These are phyloP conservation scores for Ammopiptanthus mongolicus DNA, from an alignment of 306 rosid genomes.

Conservation along the genomic window DNA sequence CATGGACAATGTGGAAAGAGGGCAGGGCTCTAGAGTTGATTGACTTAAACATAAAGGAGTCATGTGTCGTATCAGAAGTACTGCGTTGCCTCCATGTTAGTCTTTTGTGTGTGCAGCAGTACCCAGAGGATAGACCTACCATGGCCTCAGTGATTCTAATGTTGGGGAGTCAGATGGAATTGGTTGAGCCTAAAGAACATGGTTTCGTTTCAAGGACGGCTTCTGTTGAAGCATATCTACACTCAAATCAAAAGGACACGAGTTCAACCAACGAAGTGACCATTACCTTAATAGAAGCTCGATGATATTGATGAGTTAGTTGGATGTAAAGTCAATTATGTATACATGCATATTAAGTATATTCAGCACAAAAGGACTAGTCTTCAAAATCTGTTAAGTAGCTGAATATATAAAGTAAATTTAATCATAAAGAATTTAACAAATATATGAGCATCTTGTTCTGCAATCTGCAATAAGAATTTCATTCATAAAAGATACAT, in stretches of 20 bases:
- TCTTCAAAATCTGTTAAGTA: no score
- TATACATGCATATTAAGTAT: no score
- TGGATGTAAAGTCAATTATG: no score
- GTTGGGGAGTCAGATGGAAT: slow-evolving; percentile 23
- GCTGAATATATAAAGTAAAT: no score
- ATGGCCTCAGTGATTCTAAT: slow-evolving; percentile 26
- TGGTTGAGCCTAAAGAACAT: slow-evolving; percentile 40
- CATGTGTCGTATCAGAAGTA: not conserved
- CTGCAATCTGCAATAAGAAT: no score
- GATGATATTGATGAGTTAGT: not conserved
- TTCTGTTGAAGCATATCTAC: not conserved
- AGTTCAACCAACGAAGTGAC: slow-evolving; percentile 6
- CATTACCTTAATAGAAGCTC: not conserved
- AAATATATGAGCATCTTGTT: no score
- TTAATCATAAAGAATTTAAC: no score
- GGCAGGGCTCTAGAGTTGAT: slow-evolving; percentile 28
- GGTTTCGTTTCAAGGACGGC: not conserved
- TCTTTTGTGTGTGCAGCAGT: slow-evolving; percentile 44
- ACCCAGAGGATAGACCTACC: slow-evolving; percentile 23
- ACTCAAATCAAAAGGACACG: not conserved
- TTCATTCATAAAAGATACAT: no score
- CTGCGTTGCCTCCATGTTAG: slow-evolving; percentile 39
- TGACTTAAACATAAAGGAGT: slow-evolving; percentile 6
- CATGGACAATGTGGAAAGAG: slow-evolving; percentile 41
- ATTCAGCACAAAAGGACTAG: no score